Base-by-base conservation (phyloP, 345 rosid species). In the Dipteronia sinensis region DNA sequence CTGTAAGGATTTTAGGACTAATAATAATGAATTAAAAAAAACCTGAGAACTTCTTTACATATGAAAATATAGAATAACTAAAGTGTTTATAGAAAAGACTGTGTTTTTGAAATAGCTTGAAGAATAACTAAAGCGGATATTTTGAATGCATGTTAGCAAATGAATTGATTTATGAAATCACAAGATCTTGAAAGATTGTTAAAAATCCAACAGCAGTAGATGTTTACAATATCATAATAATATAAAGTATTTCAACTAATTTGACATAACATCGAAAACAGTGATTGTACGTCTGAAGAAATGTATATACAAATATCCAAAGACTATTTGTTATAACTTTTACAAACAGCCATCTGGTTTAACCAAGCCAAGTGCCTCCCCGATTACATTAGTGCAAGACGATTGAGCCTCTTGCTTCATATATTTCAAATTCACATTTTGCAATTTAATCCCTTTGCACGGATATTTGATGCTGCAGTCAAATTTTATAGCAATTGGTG, bases 401-500 rank as follows among this genome's bases (percentile, higher is more conserved):
- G 87, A 85, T 71, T 71, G 58, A 69, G 89, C 88, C 65, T 1
- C 74, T 55, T 82, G 64, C 56, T 76, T 67, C 3, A 70, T 40
- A 67, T 83, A 17, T 3, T 72, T 84, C 66, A 88, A 76, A 58
- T 76, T 49, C 0, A 86, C 78, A 42, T 88, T 79, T 2, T 72
- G 73, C 70, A 84, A 20, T 23, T 64, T 79, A 20, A 90, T 74
- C 0, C 79, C 65, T 0, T 58, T 83, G 84, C 89, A 83, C 3
- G 90, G 89, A 72, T 42, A 44, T 9, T 64, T 71, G 1, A 75
- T 22, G 13, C 90, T 88, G 16, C 91, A 88, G 29, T 87, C 84
- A 27, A 85, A 76, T 11, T 81, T 87, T 44, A 88, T 78, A 2
- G 86, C 85, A 2, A 87, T n/a, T 1, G 79, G 20, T 3, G 91